These are phyloP conservation scores for Articulospora tetracladia DNA, from an alignment of 495 filamentous ascomycete species.

Conservation along the genomic window DNA sequence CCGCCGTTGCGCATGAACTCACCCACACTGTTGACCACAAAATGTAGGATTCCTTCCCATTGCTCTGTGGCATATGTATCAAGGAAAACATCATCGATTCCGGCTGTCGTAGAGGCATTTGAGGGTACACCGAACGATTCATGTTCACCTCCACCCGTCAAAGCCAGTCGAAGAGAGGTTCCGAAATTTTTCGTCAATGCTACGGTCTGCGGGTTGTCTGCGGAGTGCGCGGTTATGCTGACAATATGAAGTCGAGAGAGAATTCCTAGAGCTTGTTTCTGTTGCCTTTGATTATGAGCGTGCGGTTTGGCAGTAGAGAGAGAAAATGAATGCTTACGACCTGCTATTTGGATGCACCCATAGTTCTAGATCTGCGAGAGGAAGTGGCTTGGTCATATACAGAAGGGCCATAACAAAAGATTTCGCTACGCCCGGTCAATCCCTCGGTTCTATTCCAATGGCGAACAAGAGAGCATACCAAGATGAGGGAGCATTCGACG, in stretches of 20 bases:
- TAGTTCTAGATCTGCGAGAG: slow-evolving; percentile 68
- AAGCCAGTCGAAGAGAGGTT: slow-evolving; percentile 70
- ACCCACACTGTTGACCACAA: slow-evolving; percentile 68
- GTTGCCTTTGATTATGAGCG: slow-evolving; percentile 46
- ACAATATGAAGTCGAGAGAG: slow-evolving; percentile 82
- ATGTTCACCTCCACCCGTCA: slow-evolving; percentile 81
- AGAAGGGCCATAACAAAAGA: slow-evolving; percentile 91
- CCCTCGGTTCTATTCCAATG: not conserved
- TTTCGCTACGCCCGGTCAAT: slow-evolving; percentile 59
- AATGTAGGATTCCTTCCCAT: slow-evolving; percentile 95
- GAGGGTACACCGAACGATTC: slow-evolving; percentile 87
- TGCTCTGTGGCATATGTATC: slow-evolving; percentile 83
- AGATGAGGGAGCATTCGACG: slow-evolving; percentile 93
- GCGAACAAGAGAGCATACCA: slow-evolving; percentile 46
- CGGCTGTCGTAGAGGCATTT: slow-evolving; percentile 48
- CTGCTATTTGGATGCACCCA: slow-evolving; percentile 78
- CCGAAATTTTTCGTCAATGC: slow-evolving; percentile 72
- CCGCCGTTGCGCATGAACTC: slow-evolving; percentile 30
- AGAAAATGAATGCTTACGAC: slow-evolving; percentile 37
- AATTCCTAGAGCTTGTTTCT: slow-evolving; percentile 76
- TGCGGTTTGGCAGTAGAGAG: not conserved
- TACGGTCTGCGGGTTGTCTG: slow-evolving; percentile 59
- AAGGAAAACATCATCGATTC: slow-evolving; percentile 64
- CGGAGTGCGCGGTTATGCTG: slow-evolving; percentile 49
- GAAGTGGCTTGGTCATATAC: slow-evolving; percentile 76